Evolutionary conservation across 345 rosid species (phyloP), one percentile per base, ranked within the genome.

Genomic region (Ailanthus altissimus): DNA sequence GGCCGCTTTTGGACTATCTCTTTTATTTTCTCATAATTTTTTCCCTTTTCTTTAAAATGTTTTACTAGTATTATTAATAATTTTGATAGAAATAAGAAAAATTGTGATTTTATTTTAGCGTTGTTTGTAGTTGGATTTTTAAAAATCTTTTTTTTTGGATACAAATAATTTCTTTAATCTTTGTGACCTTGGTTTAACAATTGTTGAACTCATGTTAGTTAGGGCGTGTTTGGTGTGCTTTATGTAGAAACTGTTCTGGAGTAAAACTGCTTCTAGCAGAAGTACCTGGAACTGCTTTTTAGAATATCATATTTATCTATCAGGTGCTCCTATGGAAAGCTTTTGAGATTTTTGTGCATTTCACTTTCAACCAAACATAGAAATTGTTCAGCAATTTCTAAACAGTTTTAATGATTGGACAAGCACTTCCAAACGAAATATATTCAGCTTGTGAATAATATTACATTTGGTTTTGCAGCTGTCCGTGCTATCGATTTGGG

Each of bases 401-500:
- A 54, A 20, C 25, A 54, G 25, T n/a, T 54, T 18, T 54, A 54
- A 54, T 54, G 59, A 54, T 54, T 21, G 18, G 23, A 54, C 5
- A 54, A n/a, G 10, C 59, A 6, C 25, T 20, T 54, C 25, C 23
- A 15, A 7, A 14, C 38, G 1, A 2, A 10, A 20, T 54, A 16
- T 8, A 63, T 14, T 47, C 26, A n/a, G 20, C 4, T 54, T 58
- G 57, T 68, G 74, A 53, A 45, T 81, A 66, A 83, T 60, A 20
- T 16, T 68, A 49, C 70, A 5, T 75, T 82, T 79, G 59, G 45
- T 83, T 62, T 78, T 86, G 87, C 90, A 94, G 98, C 61, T 92
- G 98, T 82, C 97, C 98, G 13, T 91, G 99, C 85, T 91, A 88
- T 56, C 90, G 94, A 89, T 95, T 93, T 50, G 99, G 96, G 77